Conservation (phyloP, 1,284 basidiomycete species). For the Stereum hirsutum region DNA sequence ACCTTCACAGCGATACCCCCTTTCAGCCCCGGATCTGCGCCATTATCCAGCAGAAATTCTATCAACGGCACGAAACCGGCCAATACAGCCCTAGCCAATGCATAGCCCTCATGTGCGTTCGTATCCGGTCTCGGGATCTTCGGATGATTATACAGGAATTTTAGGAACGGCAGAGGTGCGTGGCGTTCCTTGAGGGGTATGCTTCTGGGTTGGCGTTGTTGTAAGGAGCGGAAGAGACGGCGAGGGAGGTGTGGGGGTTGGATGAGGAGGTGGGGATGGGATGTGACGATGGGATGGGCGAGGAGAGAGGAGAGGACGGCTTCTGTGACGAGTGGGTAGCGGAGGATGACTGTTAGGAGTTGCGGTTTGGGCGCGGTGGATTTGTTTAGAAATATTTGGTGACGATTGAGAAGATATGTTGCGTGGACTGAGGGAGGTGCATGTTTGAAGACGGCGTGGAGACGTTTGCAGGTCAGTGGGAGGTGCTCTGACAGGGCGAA, state of each 20-base stretch:
- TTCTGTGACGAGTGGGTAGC: slow-evolving; percentile 56
- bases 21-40: slow-evolving; percentile 59
- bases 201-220: slow-evolving; percentile 15
- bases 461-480: slow-evolving; percentile 41
- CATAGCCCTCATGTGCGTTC: slow-evolving; percentile 69
- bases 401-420: slow-evolving; percentile 44
- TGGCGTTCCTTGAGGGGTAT: slow-evolving; percentile 32
- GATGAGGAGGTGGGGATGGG: slow-evolving; percentile 6
- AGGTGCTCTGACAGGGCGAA: slow-evolving; percentile 51
- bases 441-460: slow-evolving; percentile 42
- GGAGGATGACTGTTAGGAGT: slow-evolving; percentile 41
- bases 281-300: slow-evolving; percentile 15
- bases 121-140: slow-evolving; percentile 31
- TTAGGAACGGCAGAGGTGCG: slow-evolving; percentile 53
- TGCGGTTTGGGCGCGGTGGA: slow-evolving; percentile 10
- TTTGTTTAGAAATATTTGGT: slow-evolving; percentile 6
- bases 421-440: slow-evolving; percentile 47
- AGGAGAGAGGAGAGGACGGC: slow-evolving; percentile 45
- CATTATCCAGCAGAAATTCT: slow-evolving; percentile 57
- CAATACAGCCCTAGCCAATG: slow-evolving; percentile 67
- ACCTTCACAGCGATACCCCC: slow-evolving; percentile 57
- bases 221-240: slow-evolving; percentile 48
- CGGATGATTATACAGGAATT: slow-evolving; percentile 37
- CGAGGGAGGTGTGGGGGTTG: slow-evolving; percentile 40
- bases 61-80: slow-evolving; percentile 56